Base-by-base conservation (phyloP, 768 basidiomycete genomes). In the Hypholoma fasciculare region DNA sequence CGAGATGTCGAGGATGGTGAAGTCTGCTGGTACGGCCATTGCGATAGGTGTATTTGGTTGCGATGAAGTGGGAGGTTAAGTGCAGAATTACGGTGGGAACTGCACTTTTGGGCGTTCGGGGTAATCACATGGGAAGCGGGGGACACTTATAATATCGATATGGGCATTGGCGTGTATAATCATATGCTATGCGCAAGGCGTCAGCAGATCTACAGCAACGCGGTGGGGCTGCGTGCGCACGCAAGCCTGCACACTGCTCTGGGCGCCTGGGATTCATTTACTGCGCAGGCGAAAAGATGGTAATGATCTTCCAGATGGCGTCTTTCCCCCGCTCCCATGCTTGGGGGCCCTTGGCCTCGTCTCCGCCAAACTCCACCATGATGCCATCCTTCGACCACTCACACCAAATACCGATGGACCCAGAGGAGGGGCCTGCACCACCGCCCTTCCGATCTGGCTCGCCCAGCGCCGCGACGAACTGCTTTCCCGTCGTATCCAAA, bases 401-500 rank as follows among this genome's bases (percentile, higher is more conserved):
- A 62, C 94, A 90, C 92, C 94, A 97, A 63, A 96, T 93, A 27
- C 88, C 88, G 63, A 96, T 90, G 34, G 89, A 92, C 39, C 91
- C 90, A 2, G 86, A 84, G 19, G 88, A 89, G 12, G 92, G 92
- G 0, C 92, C 92, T 8, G 85, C 77, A 1, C 96, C 95, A 19
- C 95, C 94, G 7, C 96, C 96, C 70, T 97, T 98, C 60, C 92
- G 80, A 66, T 84, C 84, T 7, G 96, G 96, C 72, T 98, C 96
- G 9, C 94, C 94, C 46, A 97, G 69, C 46, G 71, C 69, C 26
- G 72, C 65, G 8, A 97, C 90, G 59, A 98, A 86, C 0, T 93
- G 86, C 65, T 88, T 87, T 2, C 94, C 96, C 11, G 83, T 84
- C 20, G 85, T 87, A 49, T 76, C 76, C 30, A 69, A 69, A 7